These are phyloP conservation scores for Aspergillus pseudoviridinutans DNA, from an alignment of 2,329 filamentous ascomycete species.

Conservation along the genomic window DNA sequence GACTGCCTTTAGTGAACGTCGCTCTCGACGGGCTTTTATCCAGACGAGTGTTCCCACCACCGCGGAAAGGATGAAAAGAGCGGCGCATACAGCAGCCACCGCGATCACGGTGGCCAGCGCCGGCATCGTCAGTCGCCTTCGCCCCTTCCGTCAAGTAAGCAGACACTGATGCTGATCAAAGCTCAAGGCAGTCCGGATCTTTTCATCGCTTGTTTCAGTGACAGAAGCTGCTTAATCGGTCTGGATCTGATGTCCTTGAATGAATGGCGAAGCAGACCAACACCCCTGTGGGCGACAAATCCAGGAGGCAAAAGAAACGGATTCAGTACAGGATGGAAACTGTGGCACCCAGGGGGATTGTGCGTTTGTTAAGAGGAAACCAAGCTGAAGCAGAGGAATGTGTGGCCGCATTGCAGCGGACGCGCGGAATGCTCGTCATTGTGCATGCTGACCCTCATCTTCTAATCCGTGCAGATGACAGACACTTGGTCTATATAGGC, in stretches of 20 bases:
- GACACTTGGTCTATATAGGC: too few relatives aligned
- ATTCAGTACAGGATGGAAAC: constrained; percentile 7
- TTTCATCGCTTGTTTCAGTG: not conserved
- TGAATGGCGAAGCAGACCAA: not conserved
- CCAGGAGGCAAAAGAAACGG: constrained; percentile 6
- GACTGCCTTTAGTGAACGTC: constrained; percentile 24
- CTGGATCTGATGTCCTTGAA: not conserved
- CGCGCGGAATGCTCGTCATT: constrained; percentile 28
- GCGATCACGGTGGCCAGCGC: constrained; percentile 31
- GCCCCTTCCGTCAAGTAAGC: not conserved
- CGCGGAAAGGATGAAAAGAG: constrained; percentile 30
- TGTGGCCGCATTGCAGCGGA: constrained; percentile 25
- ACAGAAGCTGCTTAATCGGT: not conserved
- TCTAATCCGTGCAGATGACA: too few relatives aligned
- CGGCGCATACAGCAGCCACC: constrained; percentile 32
- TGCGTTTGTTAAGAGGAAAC: constrained; percentile 30
- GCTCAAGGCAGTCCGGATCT: not conserved
- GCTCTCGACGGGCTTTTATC: constrained; percentile 33
- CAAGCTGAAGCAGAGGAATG: constrained; percentile 25
- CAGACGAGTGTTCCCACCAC: constrained; percentile 32
- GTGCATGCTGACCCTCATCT: not conserved
- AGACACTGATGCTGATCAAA: not conserved
- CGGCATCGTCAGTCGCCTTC: constrained; percentile 25
- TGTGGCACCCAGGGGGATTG: constrained; percentile 8
- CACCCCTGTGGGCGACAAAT: not conserved